phyloP scores from a whole-genome alignment of 2,329 filamentous ascomycete species.

The Plectosphaerella cucumerina region DNA sequence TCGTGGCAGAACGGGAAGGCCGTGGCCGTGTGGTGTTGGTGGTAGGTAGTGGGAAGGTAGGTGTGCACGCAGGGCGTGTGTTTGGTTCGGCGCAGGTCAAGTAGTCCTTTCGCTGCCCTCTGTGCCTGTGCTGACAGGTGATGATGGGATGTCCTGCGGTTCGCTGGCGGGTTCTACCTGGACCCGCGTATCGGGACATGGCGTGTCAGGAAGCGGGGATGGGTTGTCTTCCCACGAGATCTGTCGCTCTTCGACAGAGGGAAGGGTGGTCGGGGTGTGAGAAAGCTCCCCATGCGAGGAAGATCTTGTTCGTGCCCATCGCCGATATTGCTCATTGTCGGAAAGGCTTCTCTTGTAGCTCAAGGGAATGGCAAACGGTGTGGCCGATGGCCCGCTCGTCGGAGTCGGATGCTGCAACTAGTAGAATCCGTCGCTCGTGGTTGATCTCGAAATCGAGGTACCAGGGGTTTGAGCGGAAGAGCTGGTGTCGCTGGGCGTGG shows the following conservation, averaged over 20 bases:
- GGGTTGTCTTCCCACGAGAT: no score
- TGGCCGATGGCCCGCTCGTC: neutral
- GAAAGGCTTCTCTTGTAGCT: neutral
- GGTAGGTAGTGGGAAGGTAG: neutral
- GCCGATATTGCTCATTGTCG: neutral
- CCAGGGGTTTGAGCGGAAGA: slow-evolving; percentile 29
- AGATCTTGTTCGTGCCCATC: no score
- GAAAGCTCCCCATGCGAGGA: neutral
- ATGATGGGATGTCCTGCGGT: no score
- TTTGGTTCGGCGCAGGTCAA: no score
- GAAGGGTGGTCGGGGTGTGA: no score
- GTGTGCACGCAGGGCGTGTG: neutral
- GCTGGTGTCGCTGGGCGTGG: slow-evolving; percentile 56
- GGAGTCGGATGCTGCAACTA: slow-evolving; percentile 7
- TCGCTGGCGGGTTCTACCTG: no score
- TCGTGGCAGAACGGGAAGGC: neutral
- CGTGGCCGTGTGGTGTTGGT: neutral
- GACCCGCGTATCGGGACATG: no score
- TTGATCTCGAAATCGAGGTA: slow-evolving; percentile 22
- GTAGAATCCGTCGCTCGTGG: slow-evolving; percentile 13
- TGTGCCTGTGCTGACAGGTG: neutral
- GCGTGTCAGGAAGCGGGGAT: no score
- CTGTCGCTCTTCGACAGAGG: no score
- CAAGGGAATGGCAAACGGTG: neutral
- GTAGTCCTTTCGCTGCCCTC: neutral